phyloP scores from a whole-genome alignment of 176 grass and related monocot genomes.

The Oryza meyeriana region DNA sequence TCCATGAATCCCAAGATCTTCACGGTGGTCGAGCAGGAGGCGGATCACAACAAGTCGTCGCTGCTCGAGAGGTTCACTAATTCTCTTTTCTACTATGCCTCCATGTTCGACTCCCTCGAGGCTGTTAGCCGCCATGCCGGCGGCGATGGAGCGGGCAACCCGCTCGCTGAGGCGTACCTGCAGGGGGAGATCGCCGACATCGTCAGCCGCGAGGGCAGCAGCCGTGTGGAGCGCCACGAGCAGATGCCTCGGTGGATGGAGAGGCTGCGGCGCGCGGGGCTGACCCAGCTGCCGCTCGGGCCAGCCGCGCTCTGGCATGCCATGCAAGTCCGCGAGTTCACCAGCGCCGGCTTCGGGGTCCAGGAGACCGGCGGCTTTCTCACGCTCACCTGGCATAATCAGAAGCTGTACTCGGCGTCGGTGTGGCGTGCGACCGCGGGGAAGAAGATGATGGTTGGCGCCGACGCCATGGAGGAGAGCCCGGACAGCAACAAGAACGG shows the following conservation, averaged over 20 bases:
- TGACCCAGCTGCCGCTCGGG: conserved; percentile 45
- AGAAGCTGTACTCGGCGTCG: conserved; percentile 51
- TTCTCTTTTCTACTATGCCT: conserved; percentile 73
- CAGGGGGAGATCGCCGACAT: conserved; percentile 73
- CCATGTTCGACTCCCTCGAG: not conserved
- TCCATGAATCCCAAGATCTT: conserved; percentile 49
- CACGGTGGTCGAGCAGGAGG: conserved; percentile 81
- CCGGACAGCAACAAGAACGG: not conserved
- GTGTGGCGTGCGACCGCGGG: conserved; percentile 38
- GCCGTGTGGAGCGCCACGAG: conserved; percentile 72
- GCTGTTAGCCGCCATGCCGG: not conserved
- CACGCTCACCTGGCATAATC: conserved; percentile 51
- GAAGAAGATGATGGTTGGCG: not conserved
- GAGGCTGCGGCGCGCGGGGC: conserved; percentile 39
- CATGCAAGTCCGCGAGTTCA: conserved; percentile 36
- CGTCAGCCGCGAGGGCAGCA: conserved; percentile 61
- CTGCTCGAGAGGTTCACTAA: conserved; percentile 65
- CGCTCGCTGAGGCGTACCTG: conserved; percentile 47
- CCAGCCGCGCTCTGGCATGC: conserved; percentile 35
- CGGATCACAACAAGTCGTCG: conserved; percentile 54
- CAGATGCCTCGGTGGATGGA: conserved; percentile 33
- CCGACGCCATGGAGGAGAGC: not conserved
- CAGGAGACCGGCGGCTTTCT: conserved; percentile 55
- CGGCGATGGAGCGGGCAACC: not conserved
- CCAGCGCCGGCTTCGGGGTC: conserved; percentile 46